Conservation (phyloP, 2,329 filamentous ascomycete species). For the Torrubiella hemipterigena region DNA sequence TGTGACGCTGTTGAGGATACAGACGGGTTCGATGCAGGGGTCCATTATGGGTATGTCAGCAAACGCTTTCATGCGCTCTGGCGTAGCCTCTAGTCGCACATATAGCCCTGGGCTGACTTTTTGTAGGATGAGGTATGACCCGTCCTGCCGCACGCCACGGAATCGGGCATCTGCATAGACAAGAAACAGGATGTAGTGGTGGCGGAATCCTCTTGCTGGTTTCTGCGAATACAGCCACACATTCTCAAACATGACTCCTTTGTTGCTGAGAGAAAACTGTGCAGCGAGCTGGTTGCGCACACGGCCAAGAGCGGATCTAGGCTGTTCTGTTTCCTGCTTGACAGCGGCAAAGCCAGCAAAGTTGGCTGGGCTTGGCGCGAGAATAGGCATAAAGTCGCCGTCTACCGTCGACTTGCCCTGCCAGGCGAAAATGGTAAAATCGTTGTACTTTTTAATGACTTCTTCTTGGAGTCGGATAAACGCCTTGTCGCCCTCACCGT, state of each 20-base stretch:
- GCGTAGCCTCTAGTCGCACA: neutral
- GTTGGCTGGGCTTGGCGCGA: too few relatives aligned
- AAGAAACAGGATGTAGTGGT: neutral
- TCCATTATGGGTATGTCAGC: neutral
- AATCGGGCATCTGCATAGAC: neutral
- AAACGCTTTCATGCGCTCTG: neutral
- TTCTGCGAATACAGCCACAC: neutral
- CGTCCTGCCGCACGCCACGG: neutral
- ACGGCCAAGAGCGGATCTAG: too few relatives aligned
- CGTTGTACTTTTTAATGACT: slow-evolving; percentile 12
- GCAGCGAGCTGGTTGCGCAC: too few relatives aligned
- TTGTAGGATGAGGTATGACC: neutral
- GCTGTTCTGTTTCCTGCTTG: too few relatives aligned
- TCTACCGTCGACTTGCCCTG: too few relatives aligned
- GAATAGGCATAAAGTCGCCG: too few relatives aligned
- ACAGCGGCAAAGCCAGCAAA: too few relatives aligned
- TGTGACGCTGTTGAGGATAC: neutral
- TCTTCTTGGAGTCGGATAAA: slow-evolving; percentile 15
- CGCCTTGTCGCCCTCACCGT: slow-evolving; percentile 9
- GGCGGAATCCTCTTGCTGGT: neutral
- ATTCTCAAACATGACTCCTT: neutral
- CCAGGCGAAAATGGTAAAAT: slow-evolving; percentile 12
- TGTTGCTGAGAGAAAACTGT: neutral
- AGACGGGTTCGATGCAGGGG: neutral
- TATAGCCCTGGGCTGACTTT: neutral